Base-by-base conservation (phyloP, 2,329 filamentous ascomycete species). In the Apiospora aurea region DNA sequence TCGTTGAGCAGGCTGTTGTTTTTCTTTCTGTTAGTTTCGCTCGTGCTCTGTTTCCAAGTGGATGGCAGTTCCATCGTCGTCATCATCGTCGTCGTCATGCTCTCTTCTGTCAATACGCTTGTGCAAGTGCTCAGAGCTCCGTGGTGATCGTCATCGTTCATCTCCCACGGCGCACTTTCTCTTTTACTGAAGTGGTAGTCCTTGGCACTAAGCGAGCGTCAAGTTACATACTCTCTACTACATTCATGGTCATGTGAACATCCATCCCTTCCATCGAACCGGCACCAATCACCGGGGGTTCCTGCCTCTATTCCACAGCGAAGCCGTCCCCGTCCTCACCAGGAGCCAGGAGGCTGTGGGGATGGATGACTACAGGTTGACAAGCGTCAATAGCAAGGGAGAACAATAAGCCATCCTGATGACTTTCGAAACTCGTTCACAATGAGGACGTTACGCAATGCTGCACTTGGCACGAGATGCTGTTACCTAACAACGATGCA, bases 121-220 rank as follows among this genome's bases (percentile, higher is more conserved):
- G 34, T 64, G 57, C 57, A 41, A 64, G 57, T 64, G 57, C 57
- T 41, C 57, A 64, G 57, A 64, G 53, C 57, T 64, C 57, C 41
- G n/a, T 10, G 29, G 18, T n/a, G 57, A 10, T 18, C 34, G 29
- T 21, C 29, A 38, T 18, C 18, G 57, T 64, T 38, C 11, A 24
- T 41, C 57, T 64, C 41, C 18, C 29, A 18, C n/a, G 34, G 34
- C 13, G 14, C 57, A 24, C 3, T 64, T 64, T 64, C 18, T 41
- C 5, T 41, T n/a, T 64, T 41, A 41, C 11, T 14, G 34, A 24
- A n/a, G 57, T 64, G 57, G 57, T 41, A 64, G 57, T 64, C 34
- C 34, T 13, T 34, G 21, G 34, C 57, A 41, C 57, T 18, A 41
- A 41, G 57, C 57, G 57, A 64, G 21, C 4, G 41, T 64, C 57